Evolutionary conservation across 2,329 filamentous ascomycete genomes (phyloP).

Genomic region (Colletotrichum simmondsii): DNA sequence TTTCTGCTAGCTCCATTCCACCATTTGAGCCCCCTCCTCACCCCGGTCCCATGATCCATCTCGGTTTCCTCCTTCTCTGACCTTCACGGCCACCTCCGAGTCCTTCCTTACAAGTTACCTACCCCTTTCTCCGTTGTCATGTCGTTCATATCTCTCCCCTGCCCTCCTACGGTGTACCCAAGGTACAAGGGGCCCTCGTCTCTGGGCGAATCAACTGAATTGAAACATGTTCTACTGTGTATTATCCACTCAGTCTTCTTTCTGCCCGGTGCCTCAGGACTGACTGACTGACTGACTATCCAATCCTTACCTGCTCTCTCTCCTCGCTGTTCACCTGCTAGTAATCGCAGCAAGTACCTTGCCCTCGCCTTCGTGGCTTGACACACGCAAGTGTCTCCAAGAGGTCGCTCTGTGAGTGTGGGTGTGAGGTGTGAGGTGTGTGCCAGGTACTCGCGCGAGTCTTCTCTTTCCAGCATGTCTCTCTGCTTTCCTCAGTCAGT

Average conservation of each 20-base stretch:
- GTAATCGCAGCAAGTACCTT: background rate
- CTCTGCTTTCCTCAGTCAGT: background rate
- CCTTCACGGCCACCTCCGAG: background rate
- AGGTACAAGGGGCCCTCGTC: slow-evolving; percentile 8
- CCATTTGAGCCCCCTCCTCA: background rate
- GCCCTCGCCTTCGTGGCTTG: background rate
- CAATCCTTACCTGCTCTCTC: background rate
- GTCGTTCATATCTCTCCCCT: background rate
- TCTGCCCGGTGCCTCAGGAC: slow-evolving; percentile 19
- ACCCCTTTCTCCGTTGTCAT: background rate
- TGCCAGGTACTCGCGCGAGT: background rate
- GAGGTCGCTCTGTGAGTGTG: background rate
- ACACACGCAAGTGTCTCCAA: slow-evolving; percentile 1
- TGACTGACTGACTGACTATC: slow-evolving; percentile 5
- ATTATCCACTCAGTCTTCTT: slow-evolving; percentile 17
- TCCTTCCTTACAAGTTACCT: no score
- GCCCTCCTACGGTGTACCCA: background rate
- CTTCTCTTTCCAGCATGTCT: background rate
- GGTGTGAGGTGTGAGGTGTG: background rate
- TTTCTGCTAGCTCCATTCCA: background rate
- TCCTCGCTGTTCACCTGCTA: background rate
- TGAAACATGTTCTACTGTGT: slow-evolving; percentile 31
- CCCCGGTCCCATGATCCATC: no score
- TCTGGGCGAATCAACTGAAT: slow-evolving; percentile 22
- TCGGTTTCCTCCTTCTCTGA: background rate